Base-by-base conservation (phyloP, 768 basidiomycete genomes). In the Nidularia pulvinata region DNA sequence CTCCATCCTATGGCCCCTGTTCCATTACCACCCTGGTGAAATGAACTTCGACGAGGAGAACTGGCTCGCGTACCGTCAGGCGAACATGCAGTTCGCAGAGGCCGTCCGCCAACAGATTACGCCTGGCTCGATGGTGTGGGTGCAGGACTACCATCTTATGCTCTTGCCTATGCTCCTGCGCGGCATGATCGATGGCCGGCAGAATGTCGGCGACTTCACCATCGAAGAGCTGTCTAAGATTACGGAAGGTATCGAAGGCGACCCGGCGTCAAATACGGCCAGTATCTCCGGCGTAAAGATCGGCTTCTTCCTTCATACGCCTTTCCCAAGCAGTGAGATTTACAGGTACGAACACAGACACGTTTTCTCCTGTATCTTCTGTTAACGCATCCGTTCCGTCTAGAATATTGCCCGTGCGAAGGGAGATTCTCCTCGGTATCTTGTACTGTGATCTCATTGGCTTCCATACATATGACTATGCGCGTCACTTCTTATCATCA, bases 31-130 rank as follows among this genome's bases (percentile, higher is more conserved):
- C 69, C 97, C 97, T 6, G 96, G 96, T 58, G 97, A 98, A 75
- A 98, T 99, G 95, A 96, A 94, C 72, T 99, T 99, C 65, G 96
- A 98, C 70, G 94, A 97, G 75, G 92, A 92, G 66, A 93, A 98
- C 68, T 99, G 97, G 97, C 84, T 88, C 50, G 97, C 94, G 11
- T 99, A 98, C 71, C 87, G 97, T 36, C 94, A 97, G 69, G 96
- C 96, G 46, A 99, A 98, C 69, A 77, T 95, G 74, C 81, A 85
- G 59, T 99, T 99, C 64, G 96, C 97, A 0, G 90, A 98, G 69
- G 91, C 80, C 19, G 91, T 98, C 54, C 81, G 84, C 56, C 76
- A 79, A 46, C 90, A 94, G 67, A 76, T 94, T 52, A 82, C 80
- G 5, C 86, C 91, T 1, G 93, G 92, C 16, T 85, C 95, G 51